Conservation (phyloP, 176 grass and related monocot genomes). For the Hordeum marinum region DNA sequence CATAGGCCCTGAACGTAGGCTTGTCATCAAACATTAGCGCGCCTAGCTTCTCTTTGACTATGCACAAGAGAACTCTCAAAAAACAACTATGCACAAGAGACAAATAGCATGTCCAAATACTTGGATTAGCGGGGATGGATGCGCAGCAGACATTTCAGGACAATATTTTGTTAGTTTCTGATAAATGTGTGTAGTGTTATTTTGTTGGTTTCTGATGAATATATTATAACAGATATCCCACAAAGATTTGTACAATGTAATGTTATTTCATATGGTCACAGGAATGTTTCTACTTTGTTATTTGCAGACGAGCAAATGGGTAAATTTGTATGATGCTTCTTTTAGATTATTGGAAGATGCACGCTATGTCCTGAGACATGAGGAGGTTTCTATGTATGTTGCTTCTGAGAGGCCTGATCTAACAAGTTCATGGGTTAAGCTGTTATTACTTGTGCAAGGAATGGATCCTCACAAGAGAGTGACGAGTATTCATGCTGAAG, state of each 20-base stretch:
- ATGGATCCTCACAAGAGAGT: constrained; percentile 89
- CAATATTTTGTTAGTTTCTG: constrained; percentile 2
- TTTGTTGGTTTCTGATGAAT: too few relatives aligned
- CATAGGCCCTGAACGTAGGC: not conserved
- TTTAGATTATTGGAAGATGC: constrained; percentile 84
- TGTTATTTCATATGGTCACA: not conserved
- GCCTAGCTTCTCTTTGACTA: not conserved
- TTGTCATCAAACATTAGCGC: not conserved
- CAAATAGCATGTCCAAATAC: not conserved
- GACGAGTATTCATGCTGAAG: constrained; percentile 68
- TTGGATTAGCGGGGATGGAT: constrained; percentile 9
- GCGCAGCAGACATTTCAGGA: not conserved
- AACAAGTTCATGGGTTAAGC: constrained; percentile 71
- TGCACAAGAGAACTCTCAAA: not conserved
- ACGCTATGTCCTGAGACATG: constrained; percentile 76
- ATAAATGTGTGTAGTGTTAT: constrained; percentile 11
- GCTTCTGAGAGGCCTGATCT: constrained; percentile 81
- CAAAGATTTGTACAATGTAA: not conserved
- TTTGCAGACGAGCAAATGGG: constrained; percentile 81
- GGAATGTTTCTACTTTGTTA: constrained; percentile 10
- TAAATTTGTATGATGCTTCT: constrained; percentile 55
- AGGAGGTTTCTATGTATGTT: constrained; percentile 68
- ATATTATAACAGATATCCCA: too few relatives aligned
- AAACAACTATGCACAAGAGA: constrained; percentile 7
- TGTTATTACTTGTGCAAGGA: constrained; percentile 79